Conservation (phyloP, 2,329 filamentous ascomycete genomes). For the Dactylonectria estremocensis region DNA sequence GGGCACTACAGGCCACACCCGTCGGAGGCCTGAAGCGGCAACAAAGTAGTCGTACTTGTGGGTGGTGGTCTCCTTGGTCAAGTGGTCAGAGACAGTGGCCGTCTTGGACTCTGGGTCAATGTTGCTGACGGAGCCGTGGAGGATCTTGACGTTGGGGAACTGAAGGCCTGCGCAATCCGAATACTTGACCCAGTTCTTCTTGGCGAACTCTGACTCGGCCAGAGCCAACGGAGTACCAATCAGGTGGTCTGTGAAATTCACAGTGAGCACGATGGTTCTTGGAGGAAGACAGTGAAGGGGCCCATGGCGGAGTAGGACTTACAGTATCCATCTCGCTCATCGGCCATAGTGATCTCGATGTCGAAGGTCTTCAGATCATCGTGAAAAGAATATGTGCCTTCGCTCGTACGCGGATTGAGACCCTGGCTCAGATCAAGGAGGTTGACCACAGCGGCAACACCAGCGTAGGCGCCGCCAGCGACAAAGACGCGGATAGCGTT, state of each 20-base stretch:
- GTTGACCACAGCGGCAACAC: conserved; percentile 76
- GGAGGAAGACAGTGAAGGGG: background rate
- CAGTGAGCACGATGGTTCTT: conserved; percentile 26
- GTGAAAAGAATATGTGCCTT: conserved; percentile 57
- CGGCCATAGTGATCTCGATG: conserved; percentile 80
- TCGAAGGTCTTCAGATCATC: conserved; percentile 64
- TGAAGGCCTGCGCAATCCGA: conserved; percentile 77
- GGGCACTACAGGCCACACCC: conserved; percentile 82
- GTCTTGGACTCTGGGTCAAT: conserved; percentile 74
- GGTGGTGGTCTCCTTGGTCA: conserved; percentile 59
- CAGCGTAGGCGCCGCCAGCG: conserved; percentile 81
- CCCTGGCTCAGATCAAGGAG: conserved; percentile 77
- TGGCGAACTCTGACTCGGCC: conserved; percentile 73
- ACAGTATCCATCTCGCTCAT: conserved; percentile 90
- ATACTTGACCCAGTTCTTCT: conserved; percentile 80
- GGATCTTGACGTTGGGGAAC: conserved; percentile 71
- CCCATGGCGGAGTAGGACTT: conserved; percentile 51
- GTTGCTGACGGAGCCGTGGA: conserved; percentile 75
- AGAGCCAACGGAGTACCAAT: conserved; percentile 84
- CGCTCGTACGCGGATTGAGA: conserved; percentile 62
- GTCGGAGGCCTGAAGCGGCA: conserved; percentile 77
- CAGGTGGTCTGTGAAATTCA: conserved; percentile 72
- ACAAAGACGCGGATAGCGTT: conserved; percentile 72
- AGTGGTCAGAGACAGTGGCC: conserved; percentile 68
- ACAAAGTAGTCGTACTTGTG: conserved; percentile 82